Evolutionary conservation across 768 basidiomycete species (phyloP).

Genomic region (Russula lepida): DNA sequence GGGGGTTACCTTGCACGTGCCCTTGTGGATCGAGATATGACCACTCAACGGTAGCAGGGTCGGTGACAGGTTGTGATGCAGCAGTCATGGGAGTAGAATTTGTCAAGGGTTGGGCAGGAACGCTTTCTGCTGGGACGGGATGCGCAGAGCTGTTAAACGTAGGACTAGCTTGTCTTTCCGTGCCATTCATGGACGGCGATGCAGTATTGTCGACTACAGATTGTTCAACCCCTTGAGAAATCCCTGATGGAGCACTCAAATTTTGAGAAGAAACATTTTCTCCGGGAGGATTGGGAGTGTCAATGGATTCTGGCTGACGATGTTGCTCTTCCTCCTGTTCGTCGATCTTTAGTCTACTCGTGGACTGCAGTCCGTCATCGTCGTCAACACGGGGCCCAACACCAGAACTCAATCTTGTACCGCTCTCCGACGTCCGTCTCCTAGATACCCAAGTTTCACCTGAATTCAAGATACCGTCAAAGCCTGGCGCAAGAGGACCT

Average conservation of each 20-base stretch:
- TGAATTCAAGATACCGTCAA: slow-evolving; percentile 62
- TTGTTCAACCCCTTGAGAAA: neutral
- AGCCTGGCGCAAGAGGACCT: slow-evolving; percentile 47
- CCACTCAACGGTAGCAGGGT: slow-evolving; percentile 69
- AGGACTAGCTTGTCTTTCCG: neutral
- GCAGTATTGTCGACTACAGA: neutral
- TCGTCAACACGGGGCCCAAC: slow-evolving; percentile 32
- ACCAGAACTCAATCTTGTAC: slow-evolving; percentile 35
- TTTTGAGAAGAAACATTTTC: neutral
- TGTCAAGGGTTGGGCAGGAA: neutral
- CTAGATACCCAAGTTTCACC: slow-evolving; percentile 65
- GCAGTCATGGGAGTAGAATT: neutral
- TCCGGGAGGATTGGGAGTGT: neutral
- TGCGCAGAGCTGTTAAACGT: neutral
- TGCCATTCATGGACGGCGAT: slow-evolving; percentile 2
- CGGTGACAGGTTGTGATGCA: slow-evolving; percentile 39
- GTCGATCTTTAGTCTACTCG: slow-evolving; percentile 42
- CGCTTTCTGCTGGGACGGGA: neutral
- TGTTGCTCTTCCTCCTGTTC: slow-evolving; percentile 46
- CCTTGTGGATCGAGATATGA: slow-evolving; percentile 89
- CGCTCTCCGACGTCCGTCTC: slow-evolving; percentile 52
- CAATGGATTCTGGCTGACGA: neutral
- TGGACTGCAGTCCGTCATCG: slow-evolving; percentile 34
- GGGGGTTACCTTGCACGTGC: slow-evolving; percentile 70
- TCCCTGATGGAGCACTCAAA: neutral